A percentile compares a stretch with the other conserved stretches of the same genome.
These are phyloP conservation scores for Wickerhamomyces bovis DNA, from an alignment of 805 yeast species.

Conservation along the genomic window DNA sequence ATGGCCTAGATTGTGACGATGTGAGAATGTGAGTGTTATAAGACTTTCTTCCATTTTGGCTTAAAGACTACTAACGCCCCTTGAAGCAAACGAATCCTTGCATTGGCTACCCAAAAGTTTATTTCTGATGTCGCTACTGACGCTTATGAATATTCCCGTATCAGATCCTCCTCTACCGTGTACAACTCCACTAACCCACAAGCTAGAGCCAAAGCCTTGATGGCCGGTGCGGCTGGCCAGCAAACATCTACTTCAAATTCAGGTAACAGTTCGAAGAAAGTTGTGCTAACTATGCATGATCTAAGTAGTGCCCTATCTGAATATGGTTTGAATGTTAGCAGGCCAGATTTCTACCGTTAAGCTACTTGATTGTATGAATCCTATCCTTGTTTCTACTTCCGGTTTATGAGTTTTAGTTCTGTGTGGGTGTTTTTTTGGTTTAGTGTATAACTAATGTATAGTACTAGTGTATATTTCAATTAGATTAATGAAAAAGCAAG, in stretches of 20 bases:
- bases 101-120: conserved; percentile 94
- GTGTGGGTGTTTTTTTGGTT: background rate
- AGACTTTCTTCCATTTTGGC: conserved; percentile 10
- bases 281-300: conserved; percentile 89
- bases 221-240: conserved; percentile 52
- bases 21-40: conserved; percentile 40
- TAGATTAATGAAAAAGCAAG: background rate
- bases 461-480: background rate
- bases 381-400: background rate
- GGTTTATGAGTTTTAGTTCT: background rate
- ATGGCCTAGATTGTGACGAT: conserved; percentile 81
- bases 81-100: conserved; percentile 51
- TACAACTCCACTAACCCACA: conserved; percentile 82
- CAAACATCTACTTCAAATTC: conserved; percentile 26
- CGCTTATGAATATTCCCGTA: conserved; percentile 92
- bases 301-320: conserved; percentile 88
- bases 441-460: background rate
- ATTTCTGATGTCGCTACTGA: conserved; percentile 92
- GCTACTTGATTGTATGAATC: background rate
- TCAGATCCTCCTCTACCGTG: conserved; percentile 84
- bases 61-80: conserved; percentile 30
- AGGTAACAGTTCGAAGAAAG: conserved; percentile 58
- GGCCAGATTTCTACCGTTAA: conserved; percentile 92
- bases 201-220: conserved; percentile 71
- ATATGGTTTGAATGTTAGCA: conserved; percentile 80